Conservation (phyloP, 139 green algal species). For the Chlorella ohadii region DNA sequence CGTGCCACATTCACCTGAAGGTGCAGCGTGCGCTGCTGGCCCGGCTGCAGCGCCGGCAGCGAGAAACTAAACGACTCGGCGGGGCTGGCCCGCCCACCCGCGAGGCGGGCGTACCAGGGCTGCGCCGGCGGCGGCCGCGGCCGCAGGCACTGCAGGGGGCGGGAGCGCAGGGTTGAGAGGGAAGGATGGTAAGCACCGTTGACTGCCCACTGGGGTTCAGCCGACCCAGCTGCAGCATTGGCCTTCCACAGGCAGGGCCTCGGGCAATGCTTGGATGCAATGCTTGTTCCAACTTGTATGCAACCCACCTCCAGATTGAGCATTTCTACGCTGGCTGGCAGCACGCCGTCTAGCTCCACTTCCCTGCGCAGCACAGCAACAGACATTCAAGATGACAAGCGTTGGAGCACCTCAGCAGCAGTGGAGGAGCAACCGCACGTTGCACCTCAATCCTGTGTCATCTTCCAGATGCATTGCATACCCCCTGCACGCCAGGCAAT, state of each 20-base stretch:
- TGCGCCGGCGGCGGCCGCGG: neutral
- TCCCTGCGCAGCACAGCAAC: neutral
- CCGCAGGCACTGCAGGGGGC: conserved; percentile 2
- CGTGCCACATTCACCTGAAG: neutral
- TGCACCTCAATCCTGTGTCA: too few relatives aligned
- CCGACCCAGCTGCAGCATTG: too few relatives aligned
- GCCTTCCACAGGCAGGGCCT: too few relatives aligned
- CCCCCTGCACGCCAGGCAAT: too few relatives aligned
- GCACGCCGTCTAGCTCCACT: neutral
- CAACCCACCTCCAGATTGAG: conserved; percentile 14
- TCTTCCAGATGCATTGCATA: too few relatives aligned
- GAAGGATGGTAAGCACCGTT: too few relatives aligned
- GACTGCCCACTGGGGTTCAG: too few relatives aligned
- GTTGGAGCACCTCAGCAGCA: too few relatives aligned
- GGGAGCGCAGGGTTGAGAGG: neutral
- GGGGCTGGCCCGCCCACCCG: neutral
- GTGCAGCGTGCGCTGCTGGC: neutral
- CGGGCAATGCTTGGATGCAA: too few relatives aligned
- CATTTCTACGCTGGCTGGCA: neutral
- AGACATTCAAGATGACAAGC: too few relatives aligned
- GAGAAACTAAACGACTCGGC: neutral
- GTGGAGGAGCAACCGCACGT: too few relatives aligned
- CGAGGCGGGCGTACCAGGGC: neutral
- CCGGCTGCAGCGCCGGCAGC: neutral
- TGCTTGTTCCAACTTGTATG: too few relatives aligned